A percentile compares a stretch with the other conserved stretches of the same genome.
Conservation (phyloP, 495 filamentous ascomycete genomes). For the Aspergillus sclerotioniger region DNA sequence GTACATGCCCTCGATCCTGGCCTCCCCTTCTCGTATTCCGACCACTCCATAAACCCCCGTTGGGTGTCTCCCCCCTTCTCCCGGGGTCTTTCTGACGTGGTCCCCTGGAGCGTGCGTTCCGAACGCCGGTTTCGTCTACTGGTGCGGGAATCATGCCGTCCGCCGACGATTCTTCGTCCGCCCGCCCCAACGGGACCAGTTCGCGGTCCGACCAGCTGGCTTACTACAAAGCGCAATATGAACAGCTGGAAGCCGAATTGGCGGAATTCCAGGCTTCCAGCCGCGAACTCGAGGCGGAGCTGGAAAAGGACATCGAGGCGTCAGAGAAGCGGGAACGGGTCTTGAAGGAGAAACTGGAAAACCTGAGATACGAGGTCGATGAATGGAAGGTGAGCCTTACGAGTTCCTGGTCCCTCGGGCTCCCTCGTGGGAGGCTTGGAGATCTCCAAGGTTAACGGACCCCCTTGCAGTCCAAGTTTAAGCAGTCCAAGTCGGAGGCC, state of each 20-base stretch:
- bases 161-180: slow-evolving; percentile 65
- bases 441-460: slow-evolving; percentile 3
- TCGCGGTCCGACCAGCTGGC: slow-evolving; percentile 70
- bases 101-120: slow-evolving; percentile 24
- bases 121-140: slow-evolving; percentile 30
- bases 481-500: slow-evolving; percentile 85
- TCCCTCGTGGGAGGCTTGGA: slow-evolving; percentile 6
- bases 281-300: slow-evolving; percentile 87
- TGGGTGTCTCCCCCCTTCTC: slow-evolving; percentile 4
- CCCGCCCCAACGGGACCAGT: slow-evolving; percentile 56
- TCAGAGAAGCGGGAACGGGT: slow-evolving; percentile 88
- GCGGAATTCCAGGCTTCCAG: slow-evolving; percentile 93
- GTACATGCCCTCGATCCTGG: slow-evolving; percentile 9
- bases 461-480: slow-evolving; percentile 78
- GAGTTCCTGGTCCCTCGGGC: not conserved
- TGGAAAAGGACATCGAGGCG: slow-evolving; percentile 95
- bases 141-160: slow-evolving; percentile 45
- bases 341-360: slow-evolving; percentile 82
- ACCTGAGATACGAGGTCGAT: slow-evolving; percentile 81
- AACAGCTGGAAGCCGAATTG: slow-evolving; percentile 85
- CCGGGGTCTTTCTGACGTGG: slow-evolving; percentile 18
- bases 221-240: slow-evolving; percentile 96
- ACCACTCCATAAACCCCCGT: slow-evolving; percentile 1
- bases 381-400: slow-evolving; percentile 85
- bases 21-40: slow-evolving; percentile 1